phyloP scores from a whole-genome alignment of 305 asterid species.

The Fraxinus albicans region DNA sequence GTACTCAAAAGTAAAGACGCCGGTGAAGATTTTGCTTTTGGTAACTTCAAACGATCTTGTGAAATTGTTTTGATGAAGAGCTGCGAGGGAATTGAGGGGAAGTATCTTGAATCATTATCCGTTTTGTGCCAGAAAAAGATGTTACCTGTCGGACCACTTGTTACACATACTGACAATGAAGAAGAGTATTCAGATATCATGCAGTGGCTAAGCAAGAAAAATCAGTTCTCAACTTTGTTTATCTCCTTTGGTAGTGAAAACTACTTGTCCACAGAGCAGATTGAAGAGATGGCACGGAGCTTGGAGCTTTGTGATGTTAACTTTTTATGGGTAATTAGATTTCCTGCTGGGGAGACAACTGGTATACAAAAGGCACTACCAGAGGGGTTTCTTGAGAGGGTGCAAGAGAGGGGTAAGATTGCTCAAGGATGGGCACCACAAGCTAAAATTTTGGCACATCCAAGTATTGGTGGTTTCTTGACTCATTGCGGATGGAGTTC shows the following conservation, averaged over 20 bases:
- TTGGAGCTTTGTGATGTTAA: constrained; percentile 24
- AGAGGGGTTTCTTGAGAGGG: constrained; percentile 26
- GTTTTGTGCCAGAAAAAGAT: constrained; percentile 10
- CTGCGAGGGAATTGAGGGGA: constrained; percentile 26
- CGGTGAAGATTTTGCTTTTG: constrained; percentile 16
- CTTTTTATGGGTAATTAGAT: constrained; percentile 34
- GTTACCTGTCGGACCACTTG: constrained; percentile 22
- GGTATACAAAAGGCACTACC: constrained; percentile 24
- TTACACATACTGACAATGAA: not conserved
- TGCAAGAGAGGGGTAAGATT: constrained; percentile 23
- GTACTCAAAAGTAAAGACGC: constrained; percentile 1
- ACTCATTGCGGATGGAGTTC: constrained; percentile 49
- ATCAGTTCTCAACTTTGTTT: constrained; percentile 21
- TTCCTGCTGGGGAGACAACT: constrained; percentile 6
- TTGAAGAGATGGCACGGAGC: constrained; percentile 28
- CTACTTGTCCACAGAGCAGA: constrained; percentile 26
- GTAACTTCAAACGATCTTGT: constrained; percentile 20
- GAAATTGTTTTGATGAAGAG: constrained; percentile 34
- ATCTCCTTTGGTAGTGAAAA: constrained; percentile 41
- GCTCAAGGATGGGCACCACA: constrained; percentile 38
- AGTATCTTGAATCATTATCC: constrained; percentile 35
- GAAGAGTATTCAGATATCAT: constrained; percentile 19
- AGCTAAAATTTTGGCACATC: constrained; percentile 27
- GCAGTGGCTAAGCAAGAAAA: constrained; percentile 29
- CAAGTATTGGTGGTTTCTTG: constrained; percentile 28